Percentiles rank a stretch among this genome's conserved stretches.
phyloP scores from a whole-genome alignment of 345 rosid genomes.

The Barbarea vulgaris region DNA sequence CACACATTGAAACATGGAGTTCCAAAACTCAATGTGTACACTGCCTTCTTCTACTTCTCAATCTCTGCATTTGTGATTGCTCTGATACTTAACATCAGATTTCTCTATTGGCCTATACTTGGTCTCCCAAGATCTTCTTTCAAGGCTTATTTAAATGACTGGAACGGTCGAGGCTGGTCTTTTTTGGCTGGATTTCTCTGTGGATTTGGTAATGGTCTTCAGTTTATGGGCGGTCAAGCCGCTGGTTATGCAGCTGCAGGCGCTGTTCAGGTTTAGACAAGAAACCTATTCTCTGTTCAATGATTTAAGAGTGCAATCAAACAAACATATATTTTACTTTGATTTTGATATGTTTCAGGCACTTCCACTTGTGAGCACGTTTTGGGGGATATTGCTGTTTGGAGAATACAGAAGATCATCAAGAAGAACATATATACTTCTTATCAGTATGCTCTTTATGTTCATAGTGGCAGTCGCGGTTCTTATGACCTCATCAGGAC shows the following conservation, averaged over 20 bases:
- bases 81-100: constrained; percentile 55
- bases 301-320: not conserved
- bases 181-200: constrained; percentile 76
- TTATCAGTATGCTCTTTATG: constrained; percentile 69
- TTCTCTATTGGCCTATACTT: constrained; percentile 68
- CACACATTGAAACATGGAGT: constrained; percentile 69
- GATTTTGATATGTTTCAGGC: constrained; percentile 54
- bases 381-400: constrained; percentile 79
- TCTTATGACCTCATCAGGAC: constrained; percentile 81
- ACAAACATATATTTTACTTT: not conserved
- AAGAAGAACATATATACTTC: constrained; percentile 59
- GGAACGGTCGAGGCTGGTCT: constrained; percentile 88
- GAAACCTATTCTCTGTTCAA: not conserved
- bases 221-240: constrained; percentile 91
- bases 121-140: constrained; percentile 62
- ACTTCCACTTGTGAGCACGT: constrained; percentile 87
- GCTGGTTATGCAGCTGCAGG: constrained; percentile 95
- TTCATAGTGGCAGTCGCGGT: constrained; percentile 71
- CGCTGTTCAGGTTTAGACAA: constrained; percentile 75
- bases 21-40: constrained; percentile 67
- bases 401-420: constrained; percentile 89
- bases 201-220: constrained; percentile 85
- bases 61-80: constrained; percentile 61
- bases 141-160: constrained; percentile 66
- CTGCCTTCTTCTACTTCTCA: constrained; percentile 82